Evolutionary conservation across 805 yeast species (phyloP), one percentile per base, ranked within the genome.

Genomic region (Wickerhamomyces sydowiorum): DNA sequence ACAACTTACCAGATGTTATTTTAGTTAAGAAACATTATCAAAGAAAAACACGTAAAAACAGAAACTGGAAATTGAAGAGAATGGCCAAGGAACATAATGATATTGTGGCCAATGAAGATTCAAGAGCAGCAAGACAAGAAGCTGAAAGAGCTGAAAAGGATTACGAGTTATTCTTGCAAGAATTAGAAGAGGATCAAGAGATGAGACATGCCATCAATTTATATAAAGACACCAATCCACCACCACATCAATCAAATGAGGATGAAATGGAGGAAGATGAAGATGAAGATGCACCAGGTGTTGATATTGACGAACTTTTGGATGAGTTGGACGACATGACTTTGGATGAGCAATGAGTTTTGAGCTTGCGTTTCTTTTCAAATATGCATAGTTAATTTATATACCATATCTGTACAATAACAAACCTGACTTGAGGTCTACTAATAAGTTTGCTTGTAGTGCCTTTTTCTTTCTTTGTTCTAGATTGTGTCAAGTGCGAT

Each of bases 11-110:
- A 17, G 97, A 90, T 54, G 96, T 90, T 38, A 75, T 88, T 2
- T 64, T 90, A 48, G 95, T 91, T 43, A 88, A 89, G 87, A 90
- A 89, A 61, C 77, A 77, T 65, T 91, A 89, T 70, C 74, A 81
- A 36, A 82, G 96, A 72, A 84, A 82, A 69, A 72, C 79, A 37
- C 78, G 76, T 69, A 83, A 79, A 70, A 77, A 81, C 73, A 81
- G 91, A 75, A 72, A 73, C 64, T 87, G 96, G 95, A 87, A 84
- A 67, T 79, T 91, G 66, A 86, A 86, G 81, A 85, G 98, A 75
- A 90, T 91, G 96, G 98, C 98, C 30, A 86, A 75, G 59, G 98
- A 93, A 67, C 95, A 90, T 68, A 77, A 79, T 51, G 97, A 90
- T 54, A 80, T 87, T 50, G 89, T 82, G 36, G 95, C 93, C 44